Evolutionary conservation across 2,329 filamentous ascomycete species (phyloP).

Genomic region (Rhinocladiella similis): DNA sequence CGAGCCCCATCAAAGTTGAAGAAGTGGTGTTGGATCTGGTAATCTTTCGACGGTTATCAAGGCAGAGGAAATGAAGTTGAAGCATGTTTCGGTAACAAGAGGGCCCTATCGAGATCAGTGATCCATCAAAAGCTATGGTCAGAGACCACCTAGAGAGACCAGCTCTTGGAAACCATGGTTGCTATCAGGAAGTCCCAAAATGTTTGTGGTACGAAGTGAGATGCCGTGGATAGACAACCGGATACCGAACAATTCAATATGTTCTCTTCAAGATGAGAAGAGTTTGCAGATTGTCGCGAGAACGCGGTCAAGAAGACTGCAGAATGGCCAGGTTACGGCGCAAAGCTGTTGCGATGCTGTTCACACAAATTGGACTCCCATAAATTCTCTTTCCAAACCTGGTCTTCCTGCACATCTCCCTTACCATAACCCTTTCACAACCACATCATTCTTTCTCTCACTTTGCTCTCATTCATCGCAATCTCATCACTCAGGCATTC

Average conservation of each 20-base stretch:
- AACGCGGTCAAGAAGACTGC: background rate
- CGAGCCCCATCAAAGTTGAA: background rate
- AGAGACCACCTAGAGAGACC: background rate
- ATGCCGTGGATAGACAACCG: background rate
- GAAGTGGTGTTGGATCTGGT: background rate
- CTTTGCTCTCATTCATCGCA: background rate
- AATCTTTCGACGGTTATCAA: too few relatives aligned
- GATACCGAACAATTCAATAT: background rate
- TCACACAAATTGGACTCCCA: background rate
- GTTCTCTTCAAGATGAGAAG: background rate
- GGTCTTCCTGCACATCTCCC: background rate
- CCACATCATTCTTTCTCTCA: conserved; percentile 1
- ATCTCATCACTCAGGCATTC: background rate
- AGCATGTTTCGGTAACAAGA: background rate
- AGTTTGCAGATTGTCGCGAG: background rate
- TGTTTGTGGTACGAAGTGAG: background rate
- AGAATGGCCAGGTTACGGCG: too few relatives aligned
- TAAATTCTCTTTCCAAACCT: background rate
- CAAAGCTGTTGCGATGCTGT: background rate
- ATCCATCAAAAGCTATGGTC: background rate
- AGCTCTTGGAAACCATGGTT: too few relatives aligned
- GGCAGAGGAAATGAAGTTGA: too few relatives aligned
- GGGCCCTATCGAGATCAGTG: background rate
- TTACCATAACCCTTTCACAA: background rate
- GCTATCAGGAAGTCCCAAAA: too few relatives aligned